Evolutionary conservation across 192 early-diverging fungal genomes (phyloP).

Genomic region (Anaeromyces robustus): DNA sequence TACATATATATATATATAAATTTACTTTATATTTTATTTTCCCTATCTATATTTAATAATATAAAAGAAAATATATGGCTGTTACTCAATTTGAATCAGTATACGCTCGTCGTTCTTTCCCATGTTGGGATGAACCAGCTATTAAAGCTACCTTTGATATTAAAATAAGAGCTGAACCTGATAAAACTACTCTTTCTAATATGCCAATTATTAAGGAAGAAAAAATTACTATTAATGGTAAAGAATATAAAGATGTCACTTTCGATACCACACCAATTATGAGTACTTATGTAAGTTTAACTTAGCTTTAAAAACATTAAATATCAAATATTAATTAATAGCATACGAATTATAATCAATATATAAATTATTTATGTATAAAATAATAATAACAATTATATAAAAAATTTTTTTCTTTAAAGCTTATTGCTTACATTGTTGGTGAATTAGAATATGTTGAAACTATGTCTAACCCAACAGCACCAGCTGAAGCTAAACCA

Average conservation of each 20-base stretch:
- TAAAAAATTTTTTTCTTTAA: not conserved
- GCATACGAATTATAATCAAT: no score
- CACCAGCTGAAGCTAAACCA: slow-evolving; percentile 43
- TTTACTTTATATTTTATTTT: no score
- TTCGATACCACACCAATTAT: slow-evolving; percentile 85
- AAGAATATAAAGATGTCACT: slow-evolving; percentile 51
- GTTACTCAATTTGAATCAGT: slow-evolving; percentile 94
- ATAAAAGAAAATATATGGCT: slow-evolving; percentile 39
- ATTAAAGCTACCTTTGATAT: slow-evolving; percentile 92
- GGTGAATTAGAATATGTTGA: slow-evolving; percentile 91
- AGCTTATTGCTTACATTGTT: slow-evolving; percentile 75
- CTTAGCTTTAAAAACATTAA: slow-evolving; percentile 5
- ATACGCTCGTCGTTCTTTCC: slow-evolving; percentile 78
- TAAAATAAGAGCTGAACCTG: slow-evolving; percentile 56
- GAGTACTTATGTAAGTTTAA: slow-evolving; percentile 68
- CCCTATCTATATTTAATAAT: not conserved
- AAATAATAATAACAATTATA: no score
- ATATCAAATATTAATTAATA: not conserved
- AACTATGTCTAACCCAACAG: slow-evolving; percentile 32
- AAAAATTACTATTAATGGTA: slow-evolving; percentile 7
- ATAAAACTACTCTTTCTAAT: slow-evolving; percentile 78
- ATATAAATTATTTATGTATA: no score
- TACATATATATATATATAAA: no score
- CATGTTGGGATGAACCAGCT: slow-evolving; percentile 93
- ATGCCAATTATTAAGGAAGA: slow-evolving; percentile 68